Evolutionary conservation across 345 rosid genomes (phyloP).

Genomic region (Sonneratia caseolaris): DNA sequence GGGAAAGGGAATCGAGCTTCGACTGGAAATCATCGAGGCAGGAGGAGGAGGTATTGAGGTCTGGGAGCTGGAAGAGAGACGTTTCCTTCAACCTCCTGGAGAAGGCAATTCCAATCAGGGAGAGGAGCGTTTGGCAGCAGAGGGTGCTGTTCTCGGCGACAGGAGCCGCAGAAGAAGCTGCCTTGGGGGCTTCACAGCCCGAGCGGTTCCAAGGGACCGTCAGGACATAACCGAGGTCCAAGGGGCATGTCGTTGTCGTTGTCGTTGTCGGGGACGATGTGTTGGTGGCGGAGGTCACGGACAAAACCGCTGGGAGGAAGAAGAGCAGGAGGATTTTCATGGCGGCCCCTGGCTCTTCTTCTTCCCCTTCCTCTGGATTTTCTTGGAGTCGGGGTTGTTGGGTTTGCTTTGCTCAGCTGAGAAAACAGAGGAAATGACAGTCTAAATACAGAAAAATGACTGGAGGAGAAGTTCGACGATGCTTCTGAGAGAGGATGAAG

Average conservation of each 20-base stretch:
- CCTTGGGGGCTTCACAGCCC: conserved; percentile 21
- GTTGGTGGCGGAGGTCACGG: background rate
- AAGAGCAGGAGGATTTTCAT: conserved; percentile 5
- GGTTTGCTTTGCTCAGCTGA: background rate
- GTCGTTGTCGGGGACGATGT: background rate
- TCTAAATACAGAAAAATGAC: background rate
- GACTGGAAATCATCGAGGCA: conserved; percentile 54
- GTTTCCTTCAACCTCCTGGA: conserved; percentile 54
- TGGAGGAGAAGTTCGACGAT: background rate
- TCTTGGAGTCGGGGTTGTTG: background rate
- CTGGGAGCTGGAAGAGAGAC: conserved; percentile 46
- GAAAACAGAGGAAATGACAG: background rate
- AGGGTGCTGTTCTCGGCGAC: background rate
- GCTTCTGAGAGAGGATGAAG: background rate
- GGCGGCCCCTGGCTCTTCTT: background rate
- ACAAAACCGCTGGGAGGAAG: background rate
- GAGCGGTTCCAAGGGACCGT: conserved; percentile 66
- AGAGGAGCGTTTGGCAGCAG: conserved; percentile 46
- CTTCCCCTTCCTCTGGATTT: background rate
- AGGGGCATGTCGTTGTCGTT: conserved; percentile 44
- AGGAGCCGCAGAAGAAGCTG: conserved; percentile 1
- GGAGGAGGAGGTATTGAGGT: conserved; percentile 39
- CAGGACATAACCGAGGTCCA: conserved; percentile 48
- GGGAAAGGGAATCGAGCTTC: conserved; percentile 41
- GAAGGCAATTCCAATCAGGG: conserved; percentile 48